Evolutionary conservation across 192 early-diverging fungal genomes (phyloP), one percentile per base, ranked within the genome.

Genomic region (Podila epigama): DNA sequence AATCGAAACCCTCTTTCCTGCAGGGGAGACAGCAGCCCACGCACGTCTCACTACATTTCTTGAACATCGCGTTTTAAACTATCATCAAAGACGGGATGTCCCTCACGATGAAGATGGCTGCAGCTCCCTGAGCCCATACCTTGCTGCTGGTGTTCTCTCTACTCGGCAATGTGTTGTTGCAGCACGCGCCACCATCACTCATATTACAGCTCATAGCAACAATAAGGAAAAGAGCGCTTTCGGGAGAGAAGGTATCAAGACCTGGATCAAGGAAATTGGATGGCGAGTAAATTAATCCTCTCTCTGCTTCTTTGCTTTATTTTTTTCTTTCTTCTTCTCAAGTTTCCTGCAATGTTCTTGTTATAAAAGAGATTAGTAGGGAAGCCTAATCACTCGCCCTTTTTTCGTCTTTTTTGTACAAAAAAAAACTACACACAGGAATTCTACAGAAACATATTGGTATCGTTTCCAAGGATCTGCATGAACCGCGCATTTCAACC

Each of bases 401-500:
- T 6, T 18, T 53, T 58, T 51, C 12, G 13, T 29, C 20, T 58
- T 33, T 35, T 44, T 15, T 51, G 15, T 34, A 10, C 42, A 3
- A 29, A n/a, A n/a, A n/a, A n/a, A n/a, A n/a, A n/a, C n/a, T n/a
- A n/a, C n/a, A n/a, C n/a, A n/a, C 51, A 77, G 73, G 90, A 92
- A 39, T 92, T 92, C 71, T 92, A 92, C 69, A 60, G 82, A n/a
- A 70, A 90, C 58, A 84, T 92, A 12, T 54, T 92, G 11, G 83
- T 89, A 15, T 72, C 71, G 31, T 92, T 85, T 67, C 89, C 88
- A 2, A 77, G 81, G n/a, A 84, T 92, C 0, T 90, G 78, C 62
- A 92, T 78, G 79, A 84, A 82, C 62, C 66, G 61, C 8, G 80
- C 89, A 10, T 90, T 90, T 70, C 89, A 89, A 63, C 71, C 51